Conservation (phyloP, 768 basidiomycete genomes). For the Mycena latifolia region DNA sequence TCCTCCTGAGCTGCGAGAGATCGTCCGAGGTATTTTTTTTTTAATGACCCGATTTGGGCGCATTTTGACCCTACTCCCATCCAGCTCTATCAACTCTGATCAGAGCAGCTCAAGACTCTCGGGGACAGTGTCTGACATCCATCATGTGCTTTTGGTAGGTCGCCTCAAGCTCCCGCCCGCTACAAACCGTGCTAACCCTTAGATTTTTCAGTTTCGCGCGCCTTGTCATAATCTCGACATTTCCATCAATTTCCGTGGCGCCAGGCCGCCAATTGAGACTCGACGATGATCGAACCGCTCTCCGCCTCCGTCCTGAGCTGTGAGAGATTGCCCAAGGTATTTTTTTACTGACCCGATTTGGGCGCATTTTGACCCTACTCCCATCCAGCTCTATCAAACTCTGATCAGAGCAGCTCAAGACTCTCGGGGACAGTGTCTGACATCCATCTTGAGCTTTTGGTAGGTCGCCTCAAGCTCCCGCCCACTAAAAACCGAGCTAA, state of each 20-base stretch:
- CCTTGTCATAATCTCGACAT: not conserved
- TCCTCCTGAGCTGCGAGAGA: not conserved
- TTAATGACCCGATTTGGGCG: not conserved
- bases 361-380: conserved; percentile 4
- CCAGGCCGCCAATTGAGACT: too few species aligned
- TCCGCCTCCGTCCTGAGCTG: not conserved
- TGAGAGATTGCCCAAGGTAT: not conserved
- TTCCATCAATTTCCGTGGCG: too few species aligned
- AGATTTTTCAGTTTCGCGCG: not conserved
- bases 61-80: not conserved
- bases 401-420: not conserved
- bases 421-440: not conserved
- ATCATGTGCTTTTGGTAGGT: not conserved
- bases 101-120: not conserved
- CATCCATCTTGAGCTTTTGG: not conserved
- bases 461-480: not conserved
- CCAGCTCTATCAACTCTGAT: not conserved
- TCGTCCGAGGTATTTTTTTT: not conserved
- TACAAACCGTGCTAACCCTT: not conserved
- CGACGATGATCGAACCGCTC: too few species aligned
- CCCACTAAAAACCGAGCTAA: not conserved
- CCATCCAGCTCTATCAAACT: not conserved
- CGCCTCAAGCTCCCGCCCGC: not conserved
- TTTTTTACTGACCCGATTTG: not conserved
- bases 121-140: not conserved